These are phyloP conservation scores for Camelina hispida DNA, from an alignment of 345 rosid genomes.

Conservation along the genomic window DNA sequence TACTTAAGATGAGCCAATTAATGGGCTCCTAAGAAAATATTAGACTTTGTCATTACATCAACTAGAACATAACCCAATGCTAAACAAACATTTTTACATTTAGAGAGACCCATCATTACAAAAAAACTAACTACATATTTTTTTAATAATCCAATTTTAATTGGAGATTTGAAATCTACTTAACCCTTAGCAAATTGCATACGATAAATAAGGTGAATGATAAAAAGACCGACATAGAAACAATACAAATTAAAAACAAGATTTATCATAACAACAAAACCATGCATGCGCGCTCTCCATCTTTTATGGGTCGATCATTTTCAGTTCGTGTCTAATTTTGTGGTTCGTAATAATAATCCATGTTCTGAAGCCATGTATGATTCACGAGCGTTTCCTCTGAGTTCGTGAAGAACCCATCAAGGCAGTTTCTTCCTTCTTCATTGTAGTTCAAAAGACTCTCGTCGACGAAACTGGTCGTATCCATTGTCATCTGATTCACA, in stretches of 20 bases:
- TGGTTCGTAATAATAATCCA: slow-evolving; percentile 36
- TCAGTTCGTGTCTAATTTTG: slow-evolving; percentile 12
- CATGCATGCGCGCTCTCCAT: no score
- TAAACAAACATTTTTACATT: slow-evolving; percentile 8
- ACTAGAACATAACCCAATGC: background rate
- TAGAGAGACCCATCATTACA: background rate
- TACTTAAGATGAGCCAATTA: background rate
- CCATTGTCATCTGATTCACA: slow-evolving; percentile 36
- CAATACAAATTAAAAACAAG: background rate
- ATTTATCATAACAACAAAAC: background rate
- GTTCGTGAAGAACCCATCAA: slow-evolving; percentile 31
- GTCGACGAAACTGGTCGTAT: slow-evolving; percentile 26
- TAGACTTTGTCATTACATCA: slow-evolving; percentile 1
- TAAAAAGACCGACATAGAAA: background rate
- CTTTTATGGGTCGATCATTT: background rate
- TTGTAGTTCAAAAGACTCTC: slow-evolving; percentile 23
- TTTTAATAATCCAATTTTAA: slow-evolving; percentile 1
- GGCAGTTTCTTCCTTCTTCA: slow-evolving; percentile 18
- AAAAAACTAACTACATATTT: background rate
- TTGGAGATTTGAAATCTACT: slow-evolving; percentile 11
- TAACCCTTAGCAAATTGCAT: slow-evolving; percentile 6
- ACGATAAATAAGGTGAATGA: background rate
- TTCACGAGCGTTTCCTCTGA: slow-evolving; percentile 30
- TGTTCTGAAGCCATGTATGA: slow-evolving; percentile 38
- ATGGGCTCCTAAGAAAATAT: background rate